Percentiles rank a stretch among this genome's conserved stretches.
These are phyloP conservation scores for Colletotrichum sansevieriae DNA, from an alignment of 2,329 filamentous ascomycete species.

Conservation along the genomic window DNA sequence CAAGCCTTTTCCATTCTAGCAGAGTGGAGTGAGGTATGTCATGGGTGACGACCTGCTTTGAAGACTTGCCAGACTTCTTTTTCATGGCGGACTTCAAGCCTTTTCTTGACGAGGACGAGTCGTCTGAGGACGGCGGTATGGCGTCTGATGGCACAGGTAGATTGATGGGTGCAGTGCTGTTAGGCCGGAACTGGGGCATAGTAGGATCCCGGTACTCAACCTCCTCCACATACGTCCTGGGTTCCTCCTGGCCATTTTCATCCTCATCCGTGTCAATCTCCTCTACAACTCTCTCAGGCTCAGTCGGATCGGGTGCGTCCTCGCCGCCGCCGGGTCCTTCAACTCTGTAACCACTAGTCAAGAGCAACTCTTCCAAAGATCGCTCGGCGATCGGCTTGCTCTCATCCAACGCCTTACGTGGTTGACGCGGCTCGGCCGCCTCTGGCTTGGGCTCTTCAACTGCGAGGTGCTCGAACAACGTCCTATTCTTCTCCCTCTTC, in stretches of 20 bases:
- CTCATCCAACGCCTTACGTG: constrained; percentile 41
- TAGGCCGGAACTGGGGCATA: constrained; percentile 77
- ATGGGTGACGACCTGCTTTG: constrained; percentile 46
- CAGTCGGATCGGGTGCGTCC: background rate
- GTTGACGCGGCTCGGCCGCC: constrained; percentile 30
- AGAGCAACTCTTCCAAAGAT: constrained; percentile 57
- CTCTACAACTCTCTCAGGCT: constrained; percentile 38
- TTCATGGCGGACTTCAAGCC: constrained; percentile 24
- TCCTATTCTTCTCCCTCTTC: constrained; percentile 69
- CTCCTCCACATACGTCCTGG: constrained; percentile 29
- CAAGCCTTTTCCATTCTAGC: constrained; percentile 67
- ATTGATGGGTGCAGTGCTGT: constrained; percentile 52
- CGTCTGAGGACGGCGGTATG: constrained; percentile 15
- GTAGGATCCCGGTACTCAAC: constrained; percentile 67
- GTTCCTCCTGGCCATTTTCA: constrained; percentile 42
- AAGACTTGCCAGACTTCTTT: constrained; percentile 31
- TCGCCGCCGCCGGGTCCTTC: constrained; percentile 41
- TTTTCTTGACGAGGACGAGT: constrained; percentile 8
- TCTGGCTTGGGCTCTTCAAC: constrained; percentile 36
- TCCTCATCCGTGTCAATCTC: constrained; percentile 41
- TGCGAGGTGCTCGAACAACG: constrained; percentile 56
- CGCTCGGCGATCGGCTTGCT: constrained; percentile 47
- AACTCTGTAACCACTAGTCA: constrained; percentile 60
- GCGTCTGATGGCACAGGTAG: constrained; percentile 13
- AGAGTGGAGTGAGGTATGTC: constrained; percentile 53